A percentile compares a stretch with the other conserved stretches of the same genome.
Evolutionary conservation across 2,329 filamentous ascomycete species (phyloP).

Genomic region (Magnaporthiopsis poae): DNA sequence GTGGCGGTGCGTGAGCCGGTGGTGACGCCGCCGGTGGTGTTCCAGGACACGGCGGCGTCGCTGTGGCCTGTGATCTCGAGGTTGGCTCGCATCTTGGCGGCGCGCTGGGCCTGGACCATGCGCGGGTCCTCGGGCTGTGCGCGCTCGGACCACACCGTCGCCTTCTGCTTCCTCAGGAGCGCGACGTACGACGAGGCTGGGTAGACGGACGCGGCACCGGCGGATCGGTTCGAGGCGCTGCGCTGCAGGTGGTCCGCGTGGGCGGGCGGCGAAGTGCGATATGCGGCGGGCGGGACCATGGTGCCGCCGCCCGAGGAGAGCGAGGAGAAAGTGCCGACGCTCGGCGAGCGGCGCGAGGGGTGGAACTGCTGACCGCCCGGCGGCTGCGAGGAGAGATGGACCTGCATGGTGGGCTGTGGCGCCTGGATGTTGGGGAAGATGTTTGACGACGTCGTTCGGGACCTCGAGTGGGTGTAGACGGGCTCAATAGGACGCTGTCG

Average conservation of each 20-base stretch:
- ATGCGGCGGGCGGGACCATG: slow-evolving; percentile 42
- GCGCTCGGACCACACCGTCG: slow-evolving; percentile 95
- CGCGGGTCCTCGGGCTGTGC: slow-evolving; percentile 86
- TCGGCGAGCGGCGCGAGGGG: slow-evolving; percentile 48
- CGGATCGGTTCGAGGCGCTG: slow-evolving; percentile 72
- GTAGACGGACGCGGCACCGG: slow-evolving; percentile 30
- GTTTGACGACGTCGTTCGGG: slow-evolving; percentile 48
- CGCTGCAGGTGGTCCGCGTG: slow-evolving; percentile 48
- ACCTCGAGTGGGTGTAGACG: slow-evolving; percentile 44
- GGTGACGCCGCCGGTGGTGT: slow-evolving; percentile 15
- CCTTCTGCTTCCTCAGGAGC: slow-evolving; percentile 91
- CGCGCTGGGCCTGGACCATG: slow-evolving; percentile 69
- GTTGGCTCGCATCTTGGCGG: slow-evolving; percentile 76
- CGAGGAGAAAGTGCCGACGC: slow-evolving; percentile 61
- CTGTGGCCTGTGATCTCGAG: slow-evolving; percentile 65
- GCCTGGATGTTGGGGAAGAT: slow-evolving; percentile 31
- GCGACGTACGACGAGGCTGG: slow-evolving; percentile 78
- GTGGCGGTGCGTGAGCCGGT: slow-evolving; percentile 48
- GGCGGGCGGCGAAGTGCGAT: slow-evolving; percentile 43
- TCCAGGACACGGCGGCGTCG: not conserved
- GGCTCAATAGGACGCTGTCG: slow-evolving; percentile 20
- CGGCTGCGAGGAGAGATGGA: slow-evolving; percentile 19
- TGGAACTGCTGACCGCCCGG: slow-evolving; percentile 22
- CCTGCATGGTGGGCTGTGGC: slow-evolving; percentile 20
- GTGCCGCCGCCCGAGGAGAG: slow-evolving; percentile 43